A percentile compares a stretch with the other conserved stretches of the same genome.
Evolutionary conservation across 257 asterid species (phyloP).

Genomic region (Solanum tarapatanum): DNA sequence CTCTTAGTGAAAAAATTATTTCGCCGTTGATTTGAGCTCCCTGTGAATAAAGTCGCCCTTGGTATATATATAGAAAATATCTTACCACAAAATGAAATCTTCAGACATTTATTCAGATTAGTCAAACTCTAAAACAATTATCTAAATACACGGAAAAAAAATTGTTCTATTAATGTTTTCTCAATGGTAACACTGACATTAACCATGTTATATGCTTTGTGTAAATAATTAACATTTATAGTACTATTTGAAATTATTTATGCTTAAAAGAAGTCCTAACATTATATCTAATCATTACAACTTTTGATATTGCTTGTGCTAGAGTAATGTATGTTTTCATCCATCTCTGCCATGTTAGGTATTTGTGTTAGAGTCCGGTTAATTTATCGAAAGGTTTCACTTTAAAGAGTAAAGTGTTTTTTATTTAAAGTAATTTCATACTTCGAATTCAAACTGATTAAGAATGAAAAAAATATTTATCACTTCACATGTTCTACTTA

Average conservation of each 20-base stretch:
- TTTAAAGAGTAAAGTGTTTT: neutral
- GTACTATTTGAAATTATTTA: neutral
- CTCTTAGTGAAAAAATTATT: fast-evolving
- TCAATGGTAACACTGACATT: neutral
- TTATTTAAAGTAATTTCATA: neutral
- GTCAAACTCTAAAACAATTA: neutral
- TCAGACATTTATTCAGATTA: neutral
- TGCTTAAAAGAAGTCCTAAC: neutral
- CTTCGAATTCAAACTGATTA: too few species aligned
- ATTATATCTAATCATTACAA: neutral
- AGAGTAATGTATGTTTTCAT: neutral
- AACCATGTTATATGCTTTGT: neutral
- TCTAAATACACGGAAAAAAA: neutral
- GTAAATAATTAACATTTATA: too few species aligned
- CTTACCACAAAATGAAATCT: neutral
- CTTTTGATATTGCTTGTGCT: neutral
- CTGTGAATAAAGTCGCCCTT: neutral
- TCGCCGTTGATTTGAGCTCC: neutral
- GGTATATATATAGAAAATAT: neutral
- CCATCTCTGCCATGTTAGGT: neutral
- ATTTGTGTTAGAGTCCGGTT: fast-evolving
- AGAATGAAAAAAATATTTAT: too few species aligned
- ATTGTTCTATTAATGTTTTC: neutral
- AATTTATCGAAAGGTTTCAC: neutral
- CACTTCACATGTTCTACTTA: too few species aligned